Percentiles rank a stretch among this genome's conserved stretches.
Conservation (phyloP, 305 asterid genomes). For the Fraxinus sp. region DNA sequence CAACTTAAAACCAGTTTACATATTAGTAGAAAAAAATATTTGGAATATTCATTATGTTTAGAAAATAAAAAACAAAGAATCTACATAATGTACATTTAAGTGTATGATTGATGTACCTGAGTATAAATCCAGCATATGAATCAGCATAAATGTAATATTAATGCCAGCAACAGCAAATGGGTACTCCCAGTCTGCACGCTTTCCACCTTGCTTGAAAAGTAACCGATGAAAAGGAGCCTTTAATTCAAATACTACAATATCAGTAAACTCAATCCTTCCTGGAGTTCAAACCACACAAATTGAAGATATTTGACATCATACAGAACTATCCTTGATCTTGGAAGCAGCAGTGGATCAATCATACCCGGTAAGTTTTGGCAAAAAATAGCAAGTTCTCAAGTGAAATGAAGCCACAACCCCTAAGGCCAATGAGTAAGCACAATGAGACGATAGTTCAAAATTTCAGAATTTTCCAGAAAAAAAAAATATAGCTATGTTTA, state of each 20-base stretch:
- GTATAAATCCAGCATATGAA: conserved; percentile 82
- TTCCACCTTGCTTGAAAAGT: conserved; percentile 73
- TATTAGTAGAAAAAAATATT: background rate
- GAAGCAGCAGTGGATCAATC: conserved; percentile 39
- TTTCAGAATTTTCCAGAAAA: background rate
- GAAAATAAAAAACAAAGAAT: background rate
- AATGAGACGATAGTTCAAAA: conserved; percentile 24
- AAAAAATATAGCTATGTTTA: background rate
- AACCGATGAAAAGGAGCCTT: conserved; percentile 86
- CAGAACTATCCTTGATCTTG: conserved; percentile 20
- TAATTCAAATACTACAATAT: conserved; percentile 50
- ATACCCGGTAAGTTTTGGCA: conserved; percentile 78
- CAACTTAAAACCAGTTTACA: background rate
- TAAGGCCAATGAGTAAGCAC: conserved; percentile 34
- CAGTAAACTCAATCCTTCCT: conserved; percentile 40
- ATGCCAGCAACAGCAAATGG: conserved; percentile 96
- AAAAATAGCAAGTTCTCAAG: conserved; percentile 90
- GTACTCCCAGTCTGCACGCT: conserved; percentile 85
- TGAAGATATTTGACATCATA: conserved; percentile 15
- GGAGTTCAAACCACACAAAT: background rate
- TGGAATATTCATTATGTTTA: background rate
- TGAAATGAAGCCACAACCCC: conserved; percentile 93
- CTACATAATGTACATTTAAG: background rate
- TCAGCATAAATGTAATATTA: conserved; percentile 79
- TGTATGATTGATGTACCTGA: conserved; percentile 44